These are phyloP conservation scores for Lactifluus rugatus DNA, from an alignment of 768 basidiomycete species.

Conservation along the genomic window DNA sequence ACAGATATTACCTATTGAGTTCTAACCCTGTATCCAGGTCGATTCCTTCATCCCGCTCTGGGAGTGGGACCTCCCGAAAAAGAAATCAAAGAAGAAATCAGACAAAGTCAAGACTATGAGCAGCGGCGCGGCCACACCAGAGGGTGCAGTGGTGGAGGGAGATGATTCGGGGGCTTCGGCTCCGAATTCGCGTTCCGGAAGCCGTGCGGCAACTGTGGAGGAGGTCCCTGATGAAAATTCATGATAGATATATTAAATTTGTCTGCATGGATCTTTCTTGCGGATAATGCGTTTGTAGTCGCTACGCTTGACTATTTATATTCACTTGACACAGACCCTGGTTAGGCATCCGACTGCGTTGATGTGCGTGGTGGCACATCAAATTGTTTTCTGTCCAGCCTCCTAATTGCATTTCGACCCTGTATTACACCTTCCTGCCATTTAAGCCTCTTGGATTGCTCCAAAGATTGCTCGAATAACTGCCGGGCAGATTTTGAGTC, in stretches of 20 bases:
- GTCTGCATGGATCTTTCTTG: neutral
- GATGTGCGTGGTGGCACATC: neutral
- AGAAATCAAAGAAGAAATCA: conserved; percentile 52
- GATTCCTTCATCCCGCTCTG: conserved; percentile 95
- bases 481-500: conserved; percentile 12
- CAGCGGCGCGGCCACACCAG: conserved; percentile 26
- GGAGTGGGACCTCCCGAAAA: conserved; percentile 88
- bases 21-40: conserved; percentile 43
- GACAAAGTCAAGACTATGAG: conserved; percentile 36
- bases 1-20: neutral
- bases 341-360: neutral
- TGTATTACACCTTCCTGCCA: conserved; percentile 15
- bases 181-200: conserved; percentile 27
- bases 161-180: conserved; percentile 29
- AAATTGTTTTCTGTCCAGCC: conserved; percentile 7
- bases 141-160: conserved; percentile 34
- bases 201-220: conserved; percentile 26
- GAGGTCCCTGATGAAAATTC: conserved; percentile 27
- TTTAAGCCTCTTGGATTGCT: conserved; percentile 14
- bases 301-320: conserved; percentile 10
- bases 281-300: conserved; percentile 1
- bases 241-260: conserved; percentile 11
- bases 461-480: conserved; percentile 13
- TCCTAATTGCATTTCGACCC: conserved; percentile 14
- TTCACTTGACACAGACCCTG: conserved; percentile 10